These are phyloP conservation scores for Venustampulla echinocandica DNA, from an alignment of 495 filamentous ascomycete genomes.

Conservation along the genomic window DNA sequence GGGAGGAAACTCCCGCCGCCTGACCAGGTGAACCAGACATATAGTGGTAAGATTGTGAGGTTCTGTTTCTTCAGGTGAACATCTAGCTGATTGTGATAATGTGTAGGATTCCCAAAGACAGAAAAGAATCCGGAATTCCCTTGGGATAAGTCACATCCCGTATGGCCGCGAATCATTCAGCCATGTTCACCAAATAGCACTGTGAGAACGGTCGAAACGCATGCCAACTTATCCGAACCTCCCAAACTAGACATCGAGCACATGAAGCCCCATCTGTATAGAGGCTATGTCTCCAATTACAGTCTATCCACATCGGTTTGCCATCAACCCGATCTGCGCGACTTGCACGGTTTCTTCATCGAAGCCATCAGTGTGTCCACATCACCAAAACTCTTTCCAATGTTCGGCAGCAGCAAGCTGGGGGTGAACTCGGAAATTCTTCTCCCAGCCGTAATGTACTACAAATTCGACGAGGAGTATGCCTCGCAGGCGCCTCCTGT, in stretches of 20 bases:
- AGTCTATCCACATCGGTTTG: constrained; percentile 57
- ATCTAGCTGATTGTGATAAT: neutral
- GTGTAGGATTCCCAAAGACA: neutral
- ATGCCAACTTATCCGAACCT: neutral
- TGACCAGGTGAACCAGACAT: constrained; percentile 3
- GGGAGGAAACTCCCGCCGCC: constrained; percentile 31
- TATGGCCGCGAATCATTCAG: neutral
- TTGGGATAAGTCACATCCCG: constrained; percentile 25
- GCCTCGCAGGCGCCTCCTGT: constrained; percentile 38
- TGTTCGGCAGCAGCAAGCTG: constrained; percentile 68
- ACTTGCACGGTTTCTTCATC: constrained; percentile 61
- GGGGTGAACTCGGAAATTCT: constrained; percentile 70
- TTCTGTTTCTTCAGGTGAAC: neutral
- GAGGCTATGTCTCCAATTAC: constrained; percentile 55
- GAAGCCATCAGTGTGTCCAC: constrained; percentile 49
- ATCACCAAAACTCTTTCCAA: constrained; percentile 49
- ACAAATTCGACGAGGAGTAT: constrained; percentile 56
- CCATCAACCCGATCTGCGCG: constrained; percentile 40
- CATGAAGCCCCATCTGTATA: constrained; percentile 27
- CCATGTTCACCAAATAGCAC: neutral
- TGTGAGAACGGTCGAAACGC: neutral
- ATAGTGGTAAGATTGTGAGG: constrained; percentile 3
- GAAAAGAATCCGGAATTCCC: constrained; percentile 22
- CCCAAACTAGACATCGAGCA: neutral
- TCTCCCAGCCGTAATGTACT: constrained; percentile 67